Evolutionary conservation across 805 yeast species (phyloP).

Genomic region (Nakazawaea ishiwadae): DNA sequence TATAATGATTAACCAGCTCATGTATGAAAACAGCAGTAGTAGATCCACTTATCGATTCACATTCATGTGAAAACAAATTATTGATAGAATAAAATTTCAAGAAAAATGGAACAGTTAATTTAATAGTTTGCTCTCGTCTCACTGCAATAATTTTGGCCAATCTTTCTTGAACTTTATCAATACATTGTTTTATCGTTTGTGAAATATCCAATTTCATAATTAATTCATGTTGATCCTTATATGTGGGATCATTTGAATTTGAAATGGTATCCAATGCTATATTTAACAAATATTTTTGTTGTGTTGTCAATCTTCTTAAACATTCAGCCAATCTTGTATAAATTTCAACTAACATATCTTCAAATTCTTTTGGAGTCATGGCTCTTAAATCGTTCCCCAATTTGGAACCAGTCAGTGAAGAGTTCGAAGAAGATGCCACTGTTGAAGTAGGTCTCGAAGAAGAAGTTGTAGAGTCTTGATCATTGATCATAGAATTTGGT

Average conservation of each 20-base stretch:
- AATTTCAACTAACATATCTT: constrained; percentile 56
- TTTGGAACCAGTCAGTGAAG: constrained; percentile 16
- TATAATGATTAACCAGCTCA: constrained; percentile 63
- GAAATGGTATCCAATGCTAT: constrained; percentile 48
- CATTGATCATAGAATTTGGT: constrained; percentile 40
- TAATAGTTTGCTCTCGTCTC: constrained; percentile 66
- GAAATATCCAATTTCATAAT: constrained; percentile 66
- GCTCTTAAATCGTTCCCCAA: constrained; percentile 46
- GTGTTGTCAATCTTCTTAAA: constrained; percentile 66
- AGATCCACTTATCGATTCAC: constrained; percentile 77
- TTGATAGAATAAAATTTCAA: constrained; percentile 61
- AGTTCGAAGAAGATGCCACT: constrained; percentile 15
- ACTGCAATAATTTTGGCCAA: constrained; percentile 75
- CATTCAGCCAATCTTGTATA: constrained; percentile 67
- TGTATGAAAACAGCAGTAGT: constrained; percentile 54
- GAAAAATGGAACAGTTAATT: constrained; percentile 55
- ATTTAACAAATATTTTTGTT: constrained; percentile 76
- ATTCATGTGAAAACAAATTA: constrained; percentile 69
- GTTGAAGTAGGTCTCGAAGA: constrained; percentile 13
- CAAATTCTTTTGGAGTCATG: constrained; percentile 72
- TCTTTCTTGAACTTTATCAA: constrained; percentile 68
- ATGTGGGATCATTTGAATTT: constrained; percentile 14
- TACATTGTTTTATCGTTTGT: constrained; percentile 58
- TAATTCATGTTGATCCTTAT: constrained; percentile 25
- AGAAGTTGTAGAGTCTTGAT: constrained; percentile 13